Conservation (phyloP, 768 basidiomycete genomes). For the Cytidiella melzeri region DNA sequence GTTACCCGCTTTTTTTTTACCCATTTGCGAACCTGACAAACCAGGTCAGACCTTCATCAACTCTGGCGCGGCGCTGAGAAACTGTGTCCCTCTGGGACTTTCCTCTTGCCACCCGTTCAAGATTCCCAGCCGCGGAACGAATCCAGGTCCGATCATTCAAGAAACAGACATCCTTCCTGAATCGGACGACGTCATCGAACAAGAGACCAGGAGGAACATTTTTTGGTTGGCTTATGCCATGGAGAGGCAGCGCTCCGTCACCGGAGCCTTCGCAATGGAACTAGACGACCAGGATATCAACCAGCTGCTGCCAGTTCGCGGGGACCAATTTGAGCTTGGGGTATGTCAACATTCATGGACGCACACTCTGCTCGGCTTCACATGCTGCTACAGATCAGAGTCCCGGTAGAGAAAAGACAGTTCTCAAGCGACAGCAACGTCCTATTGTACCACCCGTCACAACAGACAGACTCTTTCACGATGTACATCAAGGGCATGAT, state of each 20-base stretch:
- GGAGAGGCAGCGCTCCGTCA: constrained; percentile 61
- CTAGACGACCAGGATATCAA: constrained; percentile 72
- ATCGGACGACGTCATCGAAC: constrained; percentile 58
- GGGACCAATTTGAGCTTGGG: constrained; percentile 54
- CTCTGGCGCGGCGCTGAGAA: constrained; percentile 51
- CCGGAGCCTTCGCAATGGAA: constrained; percentile 65
- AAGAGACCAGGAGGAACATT: constrained; percentile 64
- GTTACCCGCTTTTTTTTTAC: too few species aligned
- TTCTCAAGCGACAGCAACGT: constrained; percentile 60
- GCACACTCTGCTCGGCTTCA: constrained; percentile 29
- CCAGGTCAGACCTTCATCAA: constrained; percentile 56
- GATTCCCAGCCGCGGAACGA: constrained; percentile 20
- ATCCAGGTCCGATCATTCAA: background rate
- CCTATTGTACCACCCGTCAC: constrained; percentile 53
- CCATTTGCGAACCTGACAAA: too few species aligned
- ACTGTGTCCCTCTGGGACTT: constrained; percentile 60
- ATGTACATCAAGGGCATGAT: constrained; percentile 66
- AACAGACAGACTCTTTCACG: constrained; percentile 64
- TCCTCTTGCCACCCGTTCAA: constrained; percentile 63
- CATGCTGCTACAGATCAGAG: constrained; percentile 33
- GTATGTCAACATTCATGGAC: constrained; percentile 30
- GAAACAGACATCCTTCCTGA: constrained; percentile 49
- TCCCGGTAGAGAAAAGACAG: constrained; percentile 44
- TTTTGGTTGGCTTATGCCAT: constrained; percentile 64
- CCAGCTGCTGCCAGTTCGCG: constrained; percentile 60